Percentiles rank a stretch among this genome's conserved stretches.
Evolutionary conservation across 805 yeast genomes (phyloP).

Genomic region (Tetrapisispora arboricola): DNA sequence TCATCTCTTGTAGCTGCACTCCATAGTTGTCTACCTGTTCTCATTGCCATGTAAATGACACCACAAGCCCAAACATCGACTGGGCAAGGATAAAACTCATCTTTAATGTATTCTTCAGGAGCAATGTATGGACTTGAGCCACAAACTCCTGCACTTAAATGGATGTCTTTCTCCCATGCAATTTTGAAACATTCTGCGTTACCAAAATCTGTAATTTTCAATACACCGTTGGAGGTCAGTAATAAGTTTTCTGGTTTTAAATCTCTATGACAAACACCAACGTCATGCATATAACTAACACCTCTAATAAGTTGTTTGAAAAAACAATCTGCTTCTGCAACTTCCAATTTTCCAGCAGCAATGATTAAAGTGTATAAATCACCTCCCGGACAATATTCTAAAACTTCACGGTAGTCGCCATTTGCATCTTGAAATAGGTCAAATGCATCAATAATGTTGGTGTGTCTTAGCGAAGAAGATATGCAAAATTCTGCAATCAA

Average conservation of each 20-base stretch:
- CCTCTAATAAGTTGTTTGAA: slow-evolving; percentile 79
- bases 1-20: slow-evolving; percentile 71
- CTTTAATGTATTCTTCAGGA: slow-evolving; percentile 64
- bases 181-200: slow-evolving; percentile 71
- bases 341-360: slow-evolving; percentile 68
- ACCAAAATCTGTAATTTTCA: slow-evolving; percentile 86
- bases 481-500: slow-evolving; percentile 78
- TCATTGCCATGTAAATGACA: slow-evolving; percentile 84
- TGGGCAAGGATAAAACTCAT: slow-evolving; percentile 69
- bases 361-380: slow-evolving; percentile 66
- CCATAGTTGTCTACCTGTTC: slow-evolving; percentile 94
- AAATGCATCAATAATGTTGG: slow-evolving; percentile 64
- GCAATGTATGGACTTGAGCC: slow-evolving; percentile 89
- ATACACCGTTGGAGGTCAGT: slow-evolving; percentile 56
- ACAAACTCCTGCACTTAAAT: slow-evolving; percentile 63
- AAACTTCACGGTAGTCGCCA: slow-evolving; percentile 74
- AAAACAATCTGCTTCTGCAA: slow-evolving; percentile 81
- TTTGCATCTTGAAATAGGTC: slow-evolving; percentile 74
- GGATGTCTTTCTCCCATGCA: slow-evolving; percentile 73
- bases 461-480: slow-evolving; percentile 65
- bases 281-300: slow-evolving; percentile 78
- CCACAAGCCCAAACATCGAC: slow-evolving; percentile 93
- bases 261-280: slow-evolving; percentile 89
- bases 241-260: slow-evolving; percentile 89
- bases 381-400: slow-evolving; percentile 80